Conservation (phyloP, 1,284 basidiomycete genomes). For the Veloporphyrellus conicus region DNA sequence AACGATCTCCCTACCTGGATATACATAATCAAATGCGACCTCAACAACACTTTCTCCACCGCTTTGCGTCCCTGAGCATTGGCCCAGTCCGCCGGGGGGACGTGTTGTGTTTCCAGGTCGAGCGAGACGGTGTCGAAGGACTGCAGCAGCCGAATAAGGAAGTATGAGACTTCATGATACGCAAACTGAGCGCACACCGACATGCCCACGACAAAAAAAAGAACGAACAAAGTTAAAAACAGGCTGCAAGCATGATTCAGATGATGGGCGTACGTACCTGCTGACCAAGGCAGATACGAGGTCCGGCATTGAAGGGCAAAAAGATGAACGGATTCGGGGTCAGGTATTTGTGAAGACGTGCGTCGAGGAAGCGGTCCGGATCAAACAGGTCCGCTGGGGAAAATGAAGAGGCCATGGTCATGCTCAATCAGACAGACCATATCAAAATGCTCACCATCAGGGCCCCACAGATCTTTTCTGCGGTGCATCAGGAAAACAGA, state of each 20-base stretch:
- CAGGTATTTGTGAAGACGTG: slow-evolving; percentile 28
- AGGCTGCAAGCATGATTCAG: too few species aligned
- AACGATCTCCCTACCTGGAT: slow-evolving; percentile 20
- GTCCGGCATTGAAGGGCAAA: slow-evolving; percentile 48
- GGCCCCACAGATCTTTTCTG: slow-evolving; percentile 36
- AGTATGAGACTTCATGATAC: slow-evolving; percentile 39
- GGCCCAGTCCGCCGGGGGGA: slow-evolving; percentile 30
- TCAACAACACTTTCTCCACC: slow-evolving; percentile 27
- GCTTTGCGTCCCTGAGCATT: slow-evolving; percentile 21
- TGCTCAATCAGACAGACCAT: too few species aligned
- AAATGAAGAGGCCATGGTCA: too few species aligned
- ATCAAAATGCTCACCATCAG: slow-evolving; percentile 27
- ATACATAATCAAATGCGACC: slow-evolving; percentile 52
- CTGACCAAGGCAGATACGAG: slow-evolving; percentile 48
- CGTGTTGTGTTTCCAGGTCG: slow-evolving; percentile 28
- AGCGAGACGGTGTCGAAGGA: slow-evolving; percentile 33
- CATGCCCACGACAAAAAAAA: too few species aligned
- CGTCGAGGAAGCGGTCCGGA: slow-evolving; percentile 50
- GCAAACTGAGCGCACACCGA: slow-evolving; percentile 37
- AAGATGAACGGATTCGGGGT: slow-evolving; percentile 41
- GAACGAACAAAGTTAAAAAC: too few species aligned
- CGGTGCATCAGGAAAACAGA: slow-evolving; percentile 36
- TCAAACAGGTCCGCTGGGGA: slow-evolving; percentile 41
- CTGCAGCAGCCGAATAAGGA: slow-evolving; percentile 40
- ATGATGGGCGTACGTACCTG: slow-evolving; percentile 32